Base-by-base conservation (phyloP, 1,139 yeast species). In the Schizosaccharomyces versatilis region DNA sequence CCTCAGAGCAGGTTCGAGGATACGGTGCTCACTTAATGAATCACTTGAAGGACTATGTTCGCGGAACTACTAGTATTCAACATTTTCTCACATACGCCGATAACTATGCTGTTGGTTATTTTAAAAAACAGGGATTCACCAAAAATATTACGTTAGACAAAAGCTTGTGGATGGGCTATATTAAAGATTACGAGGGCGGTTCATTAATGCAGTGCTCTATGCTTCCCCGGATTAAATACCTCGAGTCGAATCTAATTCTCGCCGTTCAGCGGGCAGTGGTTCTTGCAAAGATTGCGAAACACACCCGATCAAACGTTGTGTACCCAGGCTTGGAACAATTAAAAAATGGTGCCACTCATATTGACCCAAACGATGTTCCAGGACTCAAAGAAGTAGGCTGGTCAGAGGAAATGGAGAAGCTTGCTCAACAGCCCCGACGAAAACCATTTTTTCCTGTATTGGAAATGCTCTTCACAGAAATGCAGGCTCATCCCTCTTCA, bases 11-110 rank as follows among this genome's bases (percentile, higher is more conserved):
- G 70, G 98, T 93, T 36, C 47, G 95, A 60, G 99, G 98, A 42
- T 93, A 90, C 65, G 99, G 99, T 67, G 98, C 98, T 0, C 98
- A 93, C 68, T 68, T 90, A 64, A 90, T 90, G 99, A 90, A 93
- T 68, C 99, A 90, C 69, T 71, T 90, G 61, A 90, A 90, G 65
- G 98, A 90, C 67, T 90, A 90, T 65, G 97, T 90, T 51, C 74
- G 88, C 61, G 83, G 90, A 32, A 86, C 96, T 0, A 79, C 94
- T 2, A 84, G 83, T 14, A 80, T 93, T 55, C 80, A 78, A 68
- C 82, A 90, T 66, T 93, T 93, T 65, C 68, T 90, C 60, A 93
- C 99, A 0, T 90, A 90, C 68, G 99, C 99, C 2, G 99, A 90
- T 71, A 90, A 90, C 68, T 90, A 90, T 68, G 99, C 99, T 55